A percentile compares a stretch with the other conserved stretches of the same genome.
Conservation (phyloP, 2,329 filamentous ascomycete genomes). For the Cladosporium sp. region DNA sequence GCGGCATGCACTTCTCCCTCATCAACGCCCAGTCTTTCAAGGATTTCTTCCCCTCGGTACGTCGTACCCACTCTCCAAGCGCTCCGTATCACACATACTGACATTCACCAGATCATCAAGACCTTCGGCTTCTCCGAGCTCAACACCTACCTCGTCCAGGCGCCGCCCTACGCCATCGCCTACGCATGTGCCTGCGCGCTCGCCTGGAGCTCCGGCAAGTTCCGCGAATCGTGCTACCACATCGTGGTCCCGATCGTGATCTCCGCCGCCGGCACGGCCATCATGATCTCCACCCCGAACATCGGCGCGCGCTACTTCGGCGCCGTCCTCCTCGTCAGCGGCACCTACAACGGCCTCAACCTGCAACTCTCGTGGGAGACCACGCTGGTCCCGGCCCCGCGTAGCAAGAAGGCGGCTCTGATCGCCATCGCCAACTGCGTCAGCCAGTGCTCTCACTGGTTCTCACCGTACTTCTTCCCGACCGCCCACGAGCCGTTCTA, state of each 20-base stretch:
- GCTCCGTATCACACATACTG: neutral
- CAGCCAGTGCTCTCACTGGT: conserved; percentile 38
- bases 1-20: conserved; percentile 35
- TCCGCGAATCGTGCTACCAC: conserved; percentile 28
- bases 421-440: conserved; percentile 40
- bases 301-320: conserved; percentile 28
- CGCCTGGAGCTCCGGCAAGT: conserved; percentile 26
- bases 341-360: conserved; percentile 36
- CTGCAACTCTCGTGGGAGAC: conserved; percentile 40
- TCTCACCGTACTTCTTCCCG: conserved; percentile 35
- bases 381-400: conserved; percentile 35
- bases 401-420: conserved; percentile 37
- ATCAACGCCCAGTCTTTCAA: conserved; percentile 30
- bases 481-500: conserved; percentile 6
- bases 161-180: conserved; percentile 34
- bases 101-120: conserved; percentile 49
- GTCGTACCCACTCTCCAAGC: conserved; percentile 10
- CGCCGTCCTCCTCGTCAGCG: conserved; percentile 28
- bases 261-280: conserved; percentile 20
- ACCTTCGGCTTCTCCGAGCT: conserved; percentile 65
- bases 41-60: conserved; percentile 29
- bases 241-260: conserved; percentile 23
- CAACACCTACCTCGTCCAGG: conserved; percentile 40
- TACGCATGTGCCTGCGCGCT: conserved; percentile 23
- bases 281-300: conserved; percentile 28